A percentile compares a stretch with the other conserved stretches of the same genome.
Conservation (phyloP, 129 eudicot species). For the Tagetes patula region DNA sequence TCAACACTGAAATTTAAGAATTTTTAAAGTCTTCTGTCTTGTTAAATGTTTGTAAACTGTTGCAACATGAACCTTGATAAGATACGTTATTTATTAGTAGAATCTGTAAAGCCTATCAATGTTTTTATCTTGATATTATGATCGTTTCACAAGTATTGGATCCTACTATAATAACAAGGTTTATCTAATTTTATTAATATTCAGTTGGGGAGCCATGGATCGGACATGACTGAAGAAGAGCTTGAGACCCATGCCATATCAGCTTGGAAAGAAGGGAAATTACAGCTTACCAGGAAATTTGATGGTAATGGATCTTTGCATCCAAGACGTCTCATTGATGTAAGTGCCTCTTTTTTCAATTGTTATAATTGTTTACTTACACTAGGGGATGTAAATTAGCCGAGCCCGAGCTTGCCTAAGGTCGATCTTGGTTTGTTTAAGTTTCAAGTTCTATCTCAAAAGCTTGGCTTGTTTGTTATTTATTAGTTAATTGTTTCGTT, state of each 20-base stretch:
- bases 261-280: slow-evolving; percentile 83
- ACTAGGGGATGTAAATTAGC: neutral
- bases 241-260: slow-evolving; percentile 81
- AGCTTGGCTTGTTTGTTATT: neutral
- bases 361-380: neutral
- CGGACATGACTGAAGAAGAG: slow-evolving; percentile 82
- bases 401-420: neutral
- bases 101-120: neutral
- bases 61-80: slow-evolving; percentile 1
- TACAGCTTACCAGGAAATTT: slow-evolving; percentile 47
- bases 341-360: slow-evolving; percentile 30
- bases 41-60: neutral
- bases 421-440: neutral
- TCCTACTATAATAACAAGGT: slow-evolving; percentile 9
- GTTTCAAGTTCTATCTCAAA: neutral
- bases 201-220: slow-evolving; percentile 82
- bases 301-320: slow-evolving; percentile 45
- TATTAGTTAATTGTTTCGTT: neutral
- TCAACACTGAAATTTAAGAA: neutral
- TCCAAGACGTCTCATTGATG: slow-evolving; percentile 53
- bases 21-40: neutral
- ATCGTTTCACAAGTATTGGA: slow-evolving; percentile 15
- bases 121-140: slow-evolving; percentile 10
- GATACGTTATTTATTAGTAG: neutral
- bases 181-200: slow-evolving; percentile 9